Percentiles rank a stretch among this genome's conserved stretches.
These are phyloP conservation scores for Sporothrix brunneoviolacea DNA, from an alignment of 2,329 filamentous ascomycete genomes.

Conservation along the genomic window DNA sequence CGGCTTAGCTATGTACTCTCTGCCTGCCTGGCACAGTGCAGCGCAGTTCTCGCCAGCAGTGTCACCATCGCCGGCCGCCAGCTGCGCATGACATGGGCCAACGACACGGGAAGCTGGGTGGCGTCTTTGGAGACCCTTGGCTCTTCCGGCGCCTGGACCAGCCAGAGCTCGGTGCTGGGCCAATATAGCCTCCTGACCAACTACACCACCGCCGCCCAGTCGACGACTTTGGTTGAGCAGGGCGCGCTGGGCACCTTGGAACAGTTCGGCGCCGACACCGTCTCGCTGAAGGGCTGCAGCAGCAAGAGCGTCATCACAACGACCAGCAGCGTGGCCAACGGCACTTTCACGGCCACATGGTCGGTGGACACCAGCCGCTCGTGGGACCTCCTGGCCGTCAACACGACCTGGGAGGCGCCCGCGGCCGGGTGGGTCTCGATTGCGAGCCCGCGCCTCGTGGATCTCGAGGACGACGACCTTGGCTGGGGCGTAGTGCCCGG, in stretches of 20 bases:
- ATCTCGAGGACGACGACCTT: conserved; percentile 3
- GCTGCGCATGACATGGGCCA: conserved; percentile 8
- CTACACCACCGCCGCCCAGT: conserved; percentile 1
- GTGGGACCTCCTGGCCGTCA: conserved; percentile 11
- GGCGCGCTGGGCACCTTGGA: background rate
- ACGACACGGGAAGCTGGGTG: conserved; percentile 1
- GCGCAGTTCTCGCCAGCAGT: background rate
- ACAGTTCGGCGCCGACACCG: conserved; percentile 4
- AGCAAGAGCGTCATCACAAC: background rate
- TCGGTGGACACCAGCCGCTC: conserved; percentile 9
- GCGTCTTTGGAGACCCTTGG: background rate
- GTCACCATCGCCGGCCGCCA: conserved; percentile 2
- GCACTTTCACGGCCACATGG: conserved; percentile 11
- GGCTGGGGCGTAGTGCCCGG: conserved; percentile 15
- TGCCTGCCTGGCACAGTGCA: background rate
- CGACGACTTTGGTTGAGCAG: background rate
- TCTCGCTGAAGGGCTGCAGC: background rate
- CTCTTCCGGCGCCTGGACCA: background rate
- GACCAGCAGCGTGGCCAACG: background rate
- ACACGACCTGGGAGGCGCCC: conserved; percentile 10
- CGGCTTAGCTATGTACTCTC: background rate
- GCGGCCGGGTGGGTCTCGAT: conserved; percentile 11
- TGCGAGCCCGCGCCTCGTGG: conserved; percentile 8
- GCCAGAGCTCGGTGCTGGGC: background rate
- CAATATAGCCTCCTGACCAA: conserved; percentile 7